Conservation (phyloP, 306 rosid genomes). For the Pachyrhizus erosus region DNA sequence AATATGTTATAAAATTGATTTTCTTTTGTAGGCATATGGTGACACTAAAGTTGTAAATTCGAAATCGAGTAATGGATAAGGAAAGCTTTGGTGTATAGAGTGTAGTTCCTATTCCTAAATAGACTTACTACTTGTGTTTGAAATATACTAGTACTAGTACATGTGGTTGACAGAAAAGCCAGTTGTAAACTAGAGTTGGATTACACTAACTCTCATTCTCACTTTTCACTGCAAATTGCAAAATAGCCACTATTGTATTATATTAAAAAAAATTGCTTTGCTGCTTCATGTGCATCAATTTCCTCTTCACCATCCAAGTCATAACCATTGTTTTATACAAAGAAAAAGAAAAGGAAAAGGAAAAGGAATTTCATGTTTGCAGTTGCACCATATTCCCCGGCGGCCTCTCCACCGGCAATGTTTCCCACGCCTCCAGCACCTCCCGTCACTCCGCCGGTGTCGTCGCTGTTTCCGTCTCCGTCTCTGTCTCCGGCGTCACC, state of each 20-base stretch:
- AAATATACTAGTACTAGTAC: too few relatives aligned
- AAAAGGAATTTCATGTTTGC: constrained; percentile 33
- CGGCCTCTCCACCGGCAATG: neutral
- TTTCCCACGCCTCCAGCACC: constrained; percentile 14
- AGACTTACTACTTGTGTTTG: too few relatives aligned
- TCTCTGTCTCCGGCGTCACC: neutral
- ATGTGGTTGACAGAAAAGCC: neutral
- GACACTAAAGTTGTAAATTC: too few relatives aligned
- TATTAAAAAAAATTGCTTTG: neutral
- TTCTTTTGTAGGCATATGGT: too few relatives aligned
- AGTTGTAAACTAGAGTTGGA: neutral
- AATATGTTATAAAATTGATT: too few relatives aligned
- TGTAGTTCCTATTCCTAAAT: too few relatives aligned
- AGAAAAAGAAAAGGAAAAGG: neutral
- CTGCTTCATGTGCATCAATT: constrained; percentile 18
- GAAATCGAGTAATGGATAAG: too few relatives aligned
- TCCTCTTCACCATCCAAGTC: neutral
- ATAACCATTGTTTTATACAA: neutral
- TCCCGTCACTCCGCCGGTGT: neutral
- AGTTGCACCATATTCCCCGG: constrained; percentile 38
- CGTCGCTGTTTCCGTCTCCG: neutral
- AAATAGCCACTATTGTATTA: neutral
- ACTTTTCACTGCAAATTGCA: neutral
- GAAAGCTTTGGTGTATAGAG: too few relatives aligned
- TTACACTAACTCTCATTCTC: neutral